Evolutionary conservation across 2,329 filamentous ascomycete genomes (phyloP), one percentile per base, ranked within the genome.

Genomic region (Domatiomyces catenatus): DNA sequence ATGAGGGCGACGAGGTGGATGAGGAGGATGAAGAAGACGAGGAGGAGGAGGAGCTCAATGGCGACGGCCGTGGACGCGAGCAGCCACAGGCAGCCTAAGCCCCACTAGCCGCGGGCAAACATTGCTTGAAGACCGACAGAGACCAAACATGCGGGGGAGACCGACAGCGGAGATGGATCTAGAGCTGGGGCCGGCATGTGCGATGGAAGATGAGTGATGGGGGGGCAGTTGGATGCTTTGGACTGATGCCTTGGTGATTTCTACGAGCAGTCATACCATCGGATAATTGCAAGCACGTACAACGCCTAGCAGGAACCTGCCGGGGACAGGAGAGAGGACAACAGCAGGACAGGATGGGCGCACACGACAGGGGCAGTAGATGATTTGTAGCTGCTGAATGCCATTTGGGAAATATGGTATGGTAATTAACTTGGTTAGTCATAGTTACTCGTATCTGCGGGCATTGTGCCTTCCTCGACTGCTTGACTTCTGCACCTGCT

Each of bases 1-100:
- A 73, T 51, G 60, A 65, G 28, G 63, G 66, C 24, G 67, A 67
- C 10, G 68, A 70, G 17, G 70, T 67, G n/a, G 69, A 67, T 36
- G 69, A 69, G 19, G 66, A 70, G 17, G 62, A 65, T 42, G 60
- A 63, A 32, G 63, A 64, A 39, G 61, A 59, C 19, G 55, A 57
- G 46, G 57, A 59, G 20, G 54, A 51, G 36, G 49, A 52, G 10
- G 58, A 52, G 18, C 44, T 53, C 24, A 59, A 59, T 46, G 60
- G 60, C 47, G 59, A 63, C 52, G 50, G 45, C 8, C 50, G 58
- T 32, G 58, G 58, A 18, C 48, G 58, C 1, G 58, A 59, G 47
- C 53, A 52, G 43, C 20, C 45, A 7, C 22, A 18, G 20, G 17
- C 45, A 12, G 45, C 45, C 8, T 47, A 47, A 28, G 28, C 19